Conservation (phyloP, 768 basidiomycete species). For the Psilocybe subaeruginosa region DNA sequence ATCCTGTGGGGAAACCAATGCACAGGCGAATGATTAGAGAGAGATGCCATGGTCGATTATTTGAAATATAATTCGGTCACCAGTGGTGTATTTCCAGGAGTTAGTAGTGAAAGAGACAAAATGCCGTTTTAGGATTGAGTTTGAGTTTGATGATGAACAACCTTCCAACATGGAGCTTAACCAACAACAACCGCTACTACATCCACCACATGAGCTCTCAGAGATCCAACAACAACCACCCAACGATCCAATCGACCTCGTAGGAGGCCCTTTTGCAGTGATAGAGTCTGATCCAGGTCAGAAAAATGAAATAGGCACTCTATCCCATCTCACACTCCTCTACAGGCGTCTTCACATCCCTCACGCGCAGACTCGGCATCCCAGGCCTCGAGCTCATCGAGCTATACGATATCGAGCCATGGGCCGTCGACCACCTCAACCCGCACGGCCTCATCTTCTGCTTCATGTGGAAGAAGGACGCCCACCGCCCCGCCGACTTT, state of each 20-base stretch:
- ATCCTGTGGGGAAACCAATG: too few species aligned
- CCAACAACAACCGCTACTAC: conserved; percentile 11
- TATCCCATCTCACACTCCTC: background rate
- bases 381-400: conserved; percentile 56
- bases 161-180: conserved; percentile 13
- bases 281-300: conserved; percentile 58
- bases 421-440: conserved; percentile 61
- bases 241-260: conserved; percentile 41
- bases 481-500: conserved; percentile 47
- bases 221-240: background rate
- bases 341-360: conserved; percentile 59
- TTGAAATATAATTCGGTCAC: too few species aligned
- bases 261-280: conserved; percentile 67
- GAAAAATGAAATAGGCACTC: conserved; percentile 3
- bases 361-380: conserved; percentile 58
- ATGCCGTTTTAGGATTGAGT: conserved; percentile 1
- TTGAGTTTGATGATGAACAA: background rate
- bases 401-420: conserved; percentile 65
- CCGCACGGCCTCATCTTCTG: conserved; percentile 68
- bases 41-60: too few species aligned
- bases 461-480: conserved; percentile 58
- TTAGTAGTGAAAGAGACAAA: background rate
- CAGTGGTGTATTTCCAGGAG: too few species aligned
- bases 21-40: too few species aligned
- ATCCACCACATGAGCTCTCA: background rate